A percentile compares a stretch with the other conserved stretches of the same genome.
Evolutionary conservation across 2,329 filamentous ascomycete genomes (phyloP).

Genomic region (Hypoxylon sp.): DNA sequence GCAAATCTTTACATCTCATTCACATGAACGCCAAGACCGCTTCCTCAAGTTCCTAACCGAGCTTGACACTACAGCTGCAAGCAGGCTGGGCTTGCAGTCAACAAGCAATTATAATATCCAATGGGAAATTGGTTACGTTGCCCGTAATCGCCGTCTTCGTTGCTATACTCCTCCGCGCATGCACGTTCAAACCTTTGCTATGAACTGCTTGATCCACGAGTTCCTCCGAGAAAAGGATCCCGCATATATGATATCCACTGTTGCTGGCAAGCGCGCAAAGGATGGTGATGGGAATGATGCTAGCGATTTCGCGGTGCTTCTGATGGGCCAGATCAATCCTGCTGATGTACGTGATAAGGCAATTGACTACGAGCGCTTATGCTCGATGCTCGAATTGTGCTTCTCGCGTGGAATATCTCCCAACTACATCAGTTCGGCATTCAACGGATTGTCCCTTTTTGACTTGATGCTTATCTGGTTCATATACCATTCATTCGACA

Average conservation of each 20-base stretch:
- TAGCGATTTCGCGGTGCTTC: constrained; percentile 6
- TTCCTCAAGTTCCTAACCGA: constrained; percentile 17
- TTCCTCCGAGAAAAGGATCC: not conserved
- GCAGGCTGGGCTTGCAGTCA: not conserved
- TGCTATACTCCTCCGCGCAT: not conserved
- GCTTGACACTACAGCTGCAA: not conserved
- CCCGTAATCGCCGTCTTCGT: not conserved
- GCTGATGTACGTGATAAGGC: not conserved
- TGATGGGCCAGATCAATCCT: constrained; percentile 1
- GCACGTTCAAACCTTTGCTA: not conserved
- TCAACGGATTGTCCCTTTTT: constrained; percentile 1
- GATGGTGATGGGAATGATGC: not conserved
- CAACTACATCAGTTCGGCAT: constrained; percentile 2
- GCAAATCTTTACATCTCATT: not conserved
- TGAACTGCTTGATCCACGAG: constrained; percentile 3
- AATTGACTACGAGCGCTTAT: constrained; percentile 20
- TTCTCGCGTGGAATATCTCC: constrained; percentile 18
- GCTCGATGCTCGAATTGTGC: constrained; percentile 20
- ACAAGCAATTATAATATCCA: not conserved
- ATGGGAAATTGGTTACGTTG: not conserved
- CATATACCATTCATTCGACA: not conserved
- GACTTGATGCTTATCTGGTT: constrained; percentile 16
- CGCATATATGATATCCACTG: not conserved
- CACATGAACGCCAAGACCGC: not conserved
- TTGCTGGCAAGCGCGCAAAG: not conserved